Conservation (phyloP, 78 protist genomes). For the Monosiga brevicollis region DNA sequence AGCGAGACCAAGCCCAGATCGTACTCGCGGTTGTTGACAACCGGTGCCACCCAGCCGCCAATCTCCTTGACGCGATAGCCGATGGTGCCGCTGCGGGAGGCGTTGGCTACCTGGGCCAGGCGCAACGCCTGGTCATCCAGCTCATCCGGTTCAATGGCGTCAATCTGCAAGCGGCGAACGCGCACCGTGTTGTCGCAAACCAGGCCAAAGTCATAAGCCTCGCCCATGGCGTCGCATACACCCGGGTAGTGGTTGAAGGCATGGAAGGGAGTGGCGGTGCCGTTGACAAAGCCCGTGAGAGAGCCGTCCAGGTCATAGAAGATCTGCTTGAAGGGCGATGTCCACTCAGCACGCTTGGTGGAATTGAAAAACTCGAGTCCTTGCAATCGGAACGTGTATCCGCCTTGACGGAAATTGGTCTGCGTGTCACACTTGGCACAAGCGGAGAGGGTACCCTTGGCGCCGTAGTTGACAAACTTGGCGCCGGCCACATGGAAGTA, state of each 20-base stretch:
- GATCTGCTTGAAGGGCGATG: not conserved
- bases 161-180: not conserved
- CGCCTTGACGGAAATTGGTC: not conserved
- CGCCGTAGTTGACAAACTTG: not conserved
- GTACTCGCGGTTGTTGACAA: not conserved
- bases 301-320: slow-evolving; percentile 10
- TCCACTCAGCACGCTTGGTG: not conserved
- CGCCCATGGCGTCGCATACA: not conserved
- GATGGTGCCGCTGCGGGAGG: not conserved
- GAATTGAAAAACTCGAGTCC: not conserved
- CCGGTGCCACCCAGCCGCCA: not conserved
- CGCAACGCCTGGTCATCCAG: not conserved
- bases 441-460: not conserved
- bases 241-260: not conserved
- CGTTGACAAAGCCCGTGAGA: not conserved
- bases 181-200: not conserved
- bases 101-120: not conserved
- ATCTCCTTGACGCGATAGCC: not conserved
- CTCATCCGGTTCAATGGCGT: not conserved
- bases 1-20: not conserved
- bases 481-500: not conserved
- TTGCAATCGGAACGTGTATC: not conserved
- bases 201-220: not conserved
- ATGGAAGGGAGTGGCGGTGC: not conserved
- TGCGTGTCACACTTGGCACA: not conserved